Base-by-base conservation (phyloP, 768 basidiomycete genomes). In the Dentipellis sp. region DNA sequence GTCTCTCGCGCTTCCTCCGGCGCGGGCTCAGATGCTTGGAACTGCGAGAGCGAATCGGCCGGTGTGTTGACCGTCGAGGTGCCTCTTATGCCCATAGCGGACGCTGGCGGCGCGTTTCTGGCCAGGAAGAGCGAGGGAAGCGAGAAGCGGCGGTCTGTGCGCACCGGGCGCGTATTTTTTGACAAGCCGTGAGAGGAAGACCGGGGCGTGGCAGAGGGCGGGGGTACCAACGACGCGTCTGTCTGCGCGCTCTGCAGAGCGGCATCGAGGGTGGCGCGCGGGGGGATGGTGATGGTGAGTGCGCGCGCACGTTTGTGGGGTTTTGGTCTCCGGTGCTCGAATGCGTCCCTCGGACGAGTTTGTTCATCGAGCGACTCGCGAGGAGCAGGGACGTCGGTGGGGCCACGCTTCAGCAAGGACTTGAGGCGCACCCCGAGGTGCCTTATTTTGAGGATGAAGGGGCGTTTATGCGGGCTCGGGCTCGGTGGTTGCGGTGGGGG, bases 341-440 rank as follows among this genome's bases (percentile, higher is more conserved):
- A 19, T 9, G 42, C 42, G n/a, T n/a, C 19, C n/a, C n/a, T 11
- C 9, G 19, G 6, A 14, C 42, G 14, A 19, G 12, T 8, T 14
- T 45, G 16, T 45, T 45, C 42, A n/a, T 45, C 29, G 6, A 3
- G n/a, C 42, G 42, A 8, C n/a, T 45, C 42, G 42, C 42, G 42
- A 45, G 42, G 16, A 19, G 42, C n/a, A 17, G 6, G 42, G 42
- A n/a, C n/a, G 42, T 16, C 42, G 42, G n/a, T 45, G n/a, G n/a
- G 2, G 51, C 36, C 53, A n/a, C 29, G 34, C 35, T 59, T 61
- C 52, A 61, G 55, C 23, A 61, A 38, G 42, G 40, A 53, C 55
- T 46, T 59, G 17, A 61, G 55, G 21, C 55, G 60, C 4, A 55
- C 58, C 17, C 60, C 60, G n/a, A 59, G 40, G 14, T 54, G 58